Conservation (phyloP, 345 rosid genomes). For the Dipteronia dyeriana region DNA sequence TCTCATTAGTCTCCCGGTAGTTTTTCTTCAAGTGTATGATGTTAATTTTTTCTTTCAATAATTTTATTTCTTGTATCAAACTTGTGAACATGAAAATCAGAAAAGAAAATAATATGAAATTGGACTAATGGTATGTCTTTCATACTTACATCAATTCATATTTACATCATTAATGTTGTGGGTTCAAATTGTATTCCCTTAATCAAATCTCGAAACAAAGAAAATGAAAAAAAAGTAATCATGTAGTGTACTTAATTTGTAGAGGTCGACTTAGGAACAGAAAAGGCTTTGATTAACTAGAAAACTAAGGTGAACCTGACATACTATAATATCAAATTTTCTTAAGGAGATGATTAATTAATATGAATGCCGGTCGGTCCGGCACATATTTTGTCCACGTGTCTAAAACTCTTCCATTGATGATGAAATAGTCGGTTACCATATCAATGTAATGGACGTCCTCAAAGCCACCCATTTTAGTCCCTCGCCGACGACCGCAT, state of each 20-base stretch:
- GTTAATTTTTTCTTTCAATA: too few relatives aligned
- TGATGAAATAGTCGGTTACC: conserved; percentile 45
- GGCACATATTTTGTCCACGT: conserved; percentile 29
- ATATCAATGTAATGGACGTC: conserved; percentile 16
- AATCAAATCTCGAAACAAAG: too few relatives aligned
- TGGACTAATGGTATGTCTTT: too few relatives aligned
- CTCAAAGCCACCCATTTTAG: background rate
- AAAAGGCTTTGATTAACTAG: background rate
- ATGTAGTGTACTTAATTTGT: background rate
- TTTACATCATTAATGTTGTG: too few relatives aligned
- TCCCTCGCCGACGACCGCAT: background rate
- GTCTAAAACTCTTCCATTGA: conserved; percentile 16
- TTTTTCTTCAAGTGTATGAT: background rate
- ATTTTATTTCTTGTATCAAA: too few relatives aligned
- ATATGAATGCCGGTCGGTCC: conserved; percentile 24
- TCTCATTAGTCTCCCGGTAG: background rate
- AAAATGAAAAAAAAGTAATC: too few relatives aligned
- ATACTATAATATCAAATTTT: background rate
- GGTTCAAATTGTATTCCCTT: too few relatives aligned
- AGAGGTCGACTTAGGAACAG: background rate
- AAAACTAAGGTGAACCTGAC: background rate
- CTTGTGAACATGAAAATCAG: too few relatives aligned
- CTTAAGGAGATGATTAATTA: background rate
- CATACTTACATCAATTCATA: too few relatives aligned
- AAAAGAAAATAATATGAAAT: too few relatives aligned